Percentiles rank a stretch among this genome's conserved stretches.
phyloP scores from a whole-genome alignment of 176 grass and related monocot genomes.

The Carex cristatella region DNA sequence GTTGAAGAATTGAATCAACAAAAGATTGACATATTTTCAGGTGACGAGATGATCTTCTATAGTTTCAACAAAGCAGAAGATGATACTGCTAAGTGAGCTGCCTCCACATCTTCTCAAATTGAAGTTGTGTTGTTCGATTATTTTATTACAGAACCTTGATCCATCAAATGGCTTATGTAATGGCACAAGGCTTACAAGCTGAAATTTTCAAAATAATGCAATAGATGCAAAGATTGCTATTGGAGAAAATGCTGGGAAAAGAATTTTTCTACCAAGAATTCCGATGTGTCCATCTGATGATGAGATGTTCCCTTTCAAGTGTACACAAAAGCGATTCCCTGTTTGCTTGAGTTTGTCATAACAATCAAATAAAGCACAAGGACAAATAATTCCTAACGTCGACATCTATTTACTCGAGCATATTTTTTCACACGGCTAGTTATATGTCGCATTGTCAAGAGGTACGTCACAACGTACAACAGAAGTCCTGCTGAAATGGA shows the following conservation, averaged over 20 bases:
- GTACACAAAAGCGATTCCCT: not conserved
- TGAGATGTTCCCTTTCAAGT: slow-evolving; percentile 11
- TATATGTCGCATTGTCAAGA: slow-evolving; percentile 19
- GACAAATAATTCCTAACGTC: not conserved
- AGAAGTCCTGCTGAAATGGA: not conserved
- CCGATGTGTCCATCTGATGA: not conserved
- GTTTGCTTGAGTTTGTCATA: not conserved
- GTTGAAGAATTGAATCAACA: not conserved
- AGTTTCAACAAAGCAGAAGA: not conserved
- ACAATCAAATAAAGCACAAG: slow-evolving; percentile 13
- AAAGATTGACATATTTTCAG: not conserved
- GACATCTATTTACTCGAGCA: not conserved
- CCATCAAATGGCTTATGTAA: slow-evolving; percentile 1
- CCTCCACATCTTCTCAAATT: not conserved
- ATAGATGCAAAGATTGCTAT: not conserved
- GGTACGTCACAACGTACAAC: not conserved
- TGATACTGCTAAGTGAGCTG: not conserved
- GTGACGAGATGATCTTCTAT: not conserved
- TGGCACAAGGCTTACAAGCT: not conserved
- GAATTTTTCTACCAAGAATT: not conserved
- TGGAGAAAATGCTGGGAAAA: not conserved
- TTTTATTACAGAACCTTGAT: not conserved
- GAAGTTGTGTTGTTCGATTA: not conserved
- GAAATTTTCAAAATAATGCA: not conserved
- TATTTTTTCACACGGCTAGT: not conserved